A percentile compares a stretch with the other conserved stretches of the same genome.
phyloP scores from a whole-genome alignment of 2,329 filamentous ascomycete genomes.

The Colletotrichum trifolii region DNA sequence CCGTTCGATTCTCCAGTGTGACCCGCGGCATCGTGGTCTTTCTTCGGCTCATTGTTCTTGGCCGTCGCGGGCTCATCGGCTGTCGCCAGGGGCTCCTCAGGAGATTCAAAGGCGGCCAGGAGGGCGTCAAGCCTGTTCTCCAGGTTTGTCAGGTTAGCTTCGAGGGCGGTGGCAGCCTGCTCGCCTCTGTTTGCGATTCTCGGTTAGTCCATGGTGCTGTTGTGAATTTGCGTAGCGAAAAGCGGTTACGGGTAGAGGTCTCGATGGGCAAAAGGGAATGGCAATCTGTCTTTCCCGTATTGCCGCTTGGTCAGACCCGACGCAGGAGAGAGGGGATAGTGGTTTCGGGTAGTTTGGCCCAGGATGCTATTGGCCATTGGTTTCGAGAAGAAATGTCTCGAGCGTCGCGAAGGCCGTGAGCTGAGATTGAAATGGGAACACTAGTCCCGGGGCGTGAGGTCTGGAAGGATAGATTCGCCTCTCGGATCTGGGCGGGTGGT shows the following conservation, averaged over 20 bases:
- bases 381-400: slow-evolving; percentile 1
- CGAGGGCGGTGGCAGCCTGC: slow-evolving; percentile 63
- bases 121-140: slow-evolving; percentile 67
- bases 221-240: slow-evolving; percentile 12
- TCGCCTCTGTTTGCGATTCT: slow-evolving; percentile 57
- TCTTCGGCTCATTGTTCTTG: slow-evolving; percentile 7
- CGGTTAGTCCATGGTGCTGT: slow-evolving; percentile 24
- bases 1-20: background rate
- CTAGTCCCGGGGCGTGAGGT: slow-evolving; percentile 13
- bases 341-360: slow-evolving; percentile 1
- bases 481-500: slow-evolving; percentile 9
- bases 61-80: background rate
- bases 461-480: slow-evolving; percentile 6
- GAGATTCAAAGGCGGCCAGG: slow-evolving; percentile 58
- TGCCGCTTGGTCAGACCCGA: slow-evolving; percentile 29
- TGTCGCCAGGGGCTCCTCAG: slow-evolving; percentile 1
- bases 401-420: slow-evolving; percentile 8
- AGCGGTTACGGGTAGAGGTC: slow-evolving; percentile 17
- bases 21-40: background rate
- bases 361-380: slow-evolving; percentile 11
- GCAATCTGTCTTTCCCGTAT: slow-evolving; percentile 29
- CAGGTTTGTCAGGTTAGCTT: slow-evolving; percentile 62
- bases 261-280: slow-evolving; percentile 26
- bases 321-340: slow-evolving; percentile 6
- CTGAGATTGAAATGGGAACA: slow-evolving; percentile 13